Conservation (phyloP, 1,139 yeast genomes). For the Sugiyamaella neomexicana region DNA sequence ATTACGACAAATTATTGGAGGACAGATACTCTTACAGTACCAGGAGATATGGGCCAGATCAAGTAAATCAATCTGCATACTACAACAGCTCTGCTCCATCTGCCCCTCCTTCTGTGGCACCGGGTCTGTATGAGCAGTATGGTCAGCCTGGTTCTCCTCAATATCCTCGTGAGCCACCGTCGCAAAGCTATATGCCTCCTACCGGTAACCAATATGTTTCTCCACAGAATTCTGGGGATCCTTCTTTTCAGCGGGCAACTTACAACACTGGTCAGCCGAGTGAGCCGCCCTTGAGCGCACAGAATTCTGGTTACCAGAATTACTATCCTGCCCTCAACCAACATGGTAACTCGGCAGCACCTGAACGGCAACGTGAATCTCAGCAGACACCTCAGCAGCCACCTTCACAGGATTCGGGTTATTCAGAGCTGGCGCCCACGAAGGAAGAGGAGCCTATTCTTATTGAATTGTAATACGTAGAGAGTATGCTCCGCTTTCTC, state of each 20-base stretch:
- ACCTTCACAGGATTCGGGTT: neutral
- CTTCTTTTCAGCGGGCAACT: neutral
- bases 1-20: conserved; percentile 79
- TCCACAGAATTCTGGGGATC: conserved; percentile 1
- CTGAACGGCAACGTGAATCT: neutral
- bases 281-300: conserved; percentile 6
- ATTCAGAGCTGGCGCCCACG: conserved; percentile 7
- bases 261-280: neutral
- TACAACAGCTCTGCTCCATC: neutral
- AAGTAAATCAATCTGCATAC: neutral
- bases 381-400: neutral
- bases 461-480: conserved; percentile 33
- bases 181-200: conserved; percentile 28
- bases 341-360: conserved; percentile 9
- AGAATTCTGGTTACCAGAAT: conserved; percentile 3
- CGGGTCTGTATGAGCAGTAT: conserved; percentile 10
- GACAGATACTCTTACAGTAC: conserved; percentile 53
- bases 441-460: conserved; percentile 34
- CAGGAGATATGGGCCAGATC: conserved; percentile 1
- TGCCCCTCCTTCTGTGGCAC: conserved; percentile 11
- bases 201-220: conserved; percentile 31
- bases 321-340: conserved; percentile 11
- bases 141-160: conserved; percentile 10
- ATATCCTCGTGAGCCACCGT: conserved; percentile 5
- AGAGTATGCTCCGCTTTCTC: neutral